Evolutionary conservation across 2,329 filamentous ascomycete species (phyloP), one percentile per base, ranked within the genome.

Genomic region (Cladorrhinum sp.): DNA sequence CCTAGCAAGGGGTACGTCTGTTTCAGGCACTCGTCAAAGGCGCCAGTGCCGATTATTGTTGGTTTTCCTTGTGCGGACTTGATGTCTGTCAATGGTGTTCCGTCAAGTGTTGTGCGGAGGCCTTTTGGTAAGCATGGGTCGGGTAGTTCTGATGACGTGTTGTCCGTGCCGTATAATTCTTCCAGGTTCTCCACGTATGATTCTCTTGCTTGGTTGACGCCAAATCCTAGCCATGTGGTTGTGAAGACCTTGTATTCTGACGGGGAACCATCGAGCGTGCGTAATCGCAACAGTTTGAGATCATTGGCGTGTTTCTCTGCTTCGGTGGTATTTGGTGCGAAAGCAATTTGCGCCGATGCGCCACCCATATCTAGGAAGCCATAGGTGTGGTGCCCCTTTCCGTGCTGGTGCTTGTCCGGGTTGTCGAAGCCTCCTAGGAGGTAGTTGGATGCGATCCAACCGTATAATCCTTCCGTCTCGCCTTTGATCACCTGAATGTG

Each of bases 281-380:
- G 86, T 76, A 99, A 79, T 54, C 95, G 88, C 61, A 99, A 77
- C 14, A 98, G 75, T 65, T 92, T 96, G 59, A 99, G 78, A 72
- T 98, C 92, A 64, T 97, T 84, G 0, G 91, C 88, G 73, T 99
- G 96, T 71, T 92, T 95, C 70, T 87, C 84, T 1, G 92, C 88
- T 73, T 99, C 95, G 1, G 95, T 98, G 3, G 84, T 78, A 74
- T 99, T 99, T 1, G 95, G 95, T 1, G 93, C 94, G 74, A 99
- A 99, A 0, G 96, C 95, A 70, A 99, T 98, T 76, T 99, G 95
- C 16, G 95, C 94, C 0, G 94, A 98, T 24, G 95, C 95, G 56
- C 95, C 95, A 55, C 95, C 95, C 96, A 99, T 99, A 73, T 99
- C 95, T 63, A 99, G 79, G 71, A 99, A 99, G 0, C 95, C 95